These are phyloP conservation scores for Zygoascus biomembranicola DNA, from an alignment of 805 yeast genomes.

Conservation along the genomic window DNA sequence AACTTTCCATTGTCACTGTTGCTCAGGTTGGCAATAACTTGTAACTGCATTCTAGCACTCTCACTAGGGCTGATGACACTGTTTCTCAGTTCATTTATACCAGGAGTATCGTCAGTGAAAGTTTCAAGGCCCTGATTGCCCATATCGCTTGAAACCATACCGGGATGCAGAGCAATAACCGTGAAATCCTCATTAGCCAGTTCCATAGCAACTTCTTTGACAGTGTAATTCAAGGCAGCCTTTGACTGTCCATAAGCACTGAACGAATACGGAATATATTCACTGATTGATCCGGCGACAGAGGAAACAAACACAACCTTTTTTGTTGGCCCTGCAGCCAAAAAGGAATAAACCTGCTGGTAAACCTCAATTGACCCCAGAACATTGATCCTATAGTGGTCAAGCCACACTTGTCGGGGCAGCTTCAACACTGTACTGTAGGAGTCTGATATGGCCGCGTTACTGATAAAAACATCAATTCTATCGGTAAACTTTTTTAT, in stretches of 20 bases:
- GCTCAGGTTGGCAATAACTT: slow-evolving; percentile 19
- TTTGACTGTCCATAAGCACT: slow-evolving; percentile 20
- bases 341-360: slow-evolving; percentile 20
- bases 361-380: slow-evolving; percentile 22
- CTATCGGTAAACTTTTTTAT: slow-evolving; percentile 15
- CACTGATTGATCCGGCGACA: slow-evolving; percentile 21
- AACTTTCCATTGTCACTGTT: slow-evolving; percentile 20
- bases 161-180: slow-evolving; percentile 33
- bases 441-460: slow-evolving; percentile 20
- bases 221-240: slow-evolving; percentile 31
- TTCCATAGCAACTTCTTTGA: slow-evolving; percentile 24
- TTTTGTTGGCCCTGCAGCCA: slow-evolving; percentile 17
- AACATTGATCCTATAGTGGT: slow-evolving; percentile 20
- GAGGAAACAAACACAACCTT: slow-evolving; percentile 26
- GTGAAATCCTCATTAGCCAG: slow-evolving; percentile 23
- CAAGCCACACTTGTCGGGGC: slow-evolving; percentile 1
- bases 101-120: slow-evolving; percentile 1
- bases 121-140: background rate
- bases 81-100: background rate
- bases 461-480: slow-evolving; percentile 24
- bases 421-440: slow-evolving; percentile 4
- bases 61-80: slow-evolving; percentile 17
- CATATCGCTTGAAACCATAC: slow-evolving; percentile 29
- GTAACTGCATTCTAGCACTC: slow-evolving; percentile 18
- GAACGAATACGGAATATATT: background rate